Evolutionary conservation across 345 rosid genomes (phyloP).

Genomic region (Lepidium sativum): DNA sequence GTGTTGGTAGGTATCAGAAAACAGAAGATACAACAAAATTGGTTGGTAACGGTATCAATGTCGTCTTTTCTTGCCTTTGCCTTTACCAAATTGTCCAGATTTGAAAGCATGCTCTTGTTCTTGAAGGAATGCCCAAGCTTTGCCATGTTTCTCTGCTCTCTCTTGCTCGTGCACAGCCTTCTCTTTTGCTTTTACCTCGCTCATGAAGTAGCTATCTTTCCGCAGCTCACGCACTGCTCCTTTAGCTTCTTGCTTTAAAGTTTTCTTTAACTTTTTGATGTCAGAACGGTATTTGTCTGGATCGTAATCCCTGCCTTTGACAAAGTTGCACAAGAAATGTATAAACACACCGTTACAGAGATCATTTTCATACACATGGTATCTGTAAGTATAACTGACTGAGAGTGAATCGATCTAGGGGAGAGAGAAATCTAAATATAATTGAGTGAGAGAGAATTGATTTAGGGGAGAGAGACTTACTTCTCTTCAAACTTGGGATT

Average conservation of each 20-base stretch:
- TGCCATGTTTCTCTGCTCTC: constrained; percentile 63
- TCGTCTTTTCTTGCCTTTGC: constrained; percentile 37
- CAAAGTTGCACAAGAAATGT: constrained; percentile 58
- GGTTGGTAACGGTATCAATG: constrained; percentile 5
- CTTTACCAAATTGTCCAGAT: constrained; percentile 85
- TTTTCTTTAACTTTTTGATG: constrained; percentile 52
- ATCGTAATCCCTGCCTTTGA: constrained; percentile 83
- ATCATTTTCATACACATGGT: not conserved
- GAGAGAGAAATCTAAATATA: not conserved
- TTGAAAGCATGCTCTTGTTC: constrained; percentile 84
- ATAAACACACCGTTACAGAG: not conserved
- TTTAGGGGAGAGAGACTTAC: constrained; percentile 24
- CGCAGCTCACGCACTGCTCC: constrained; percentile 82
- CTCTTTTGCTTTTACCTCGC: constrained; percentile 52
- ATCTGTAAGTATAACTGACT: not conserved
- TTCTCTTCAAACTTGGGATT: constrained; percentile 80
- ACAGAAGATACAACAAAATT: not conserved
- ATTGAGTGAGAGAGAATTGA: not conserved
- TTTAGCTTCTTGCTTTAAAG: constrained; percentile 46
- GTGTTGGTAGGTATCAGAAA: not conserved
- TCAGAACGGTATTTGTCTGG: constrained; percentile 79
- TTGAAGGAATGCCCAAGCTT: constrained; percentile 71
- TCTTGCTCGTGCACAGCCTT: constrained; percentile 43
- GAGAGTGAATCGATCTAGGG: not conserved
- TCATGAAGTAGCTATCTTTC: constrained; percentile 44